Evolutionary conservation across 306 rosid species (phyloP).

Genomic region (Fragaria iinumae): DNA sequence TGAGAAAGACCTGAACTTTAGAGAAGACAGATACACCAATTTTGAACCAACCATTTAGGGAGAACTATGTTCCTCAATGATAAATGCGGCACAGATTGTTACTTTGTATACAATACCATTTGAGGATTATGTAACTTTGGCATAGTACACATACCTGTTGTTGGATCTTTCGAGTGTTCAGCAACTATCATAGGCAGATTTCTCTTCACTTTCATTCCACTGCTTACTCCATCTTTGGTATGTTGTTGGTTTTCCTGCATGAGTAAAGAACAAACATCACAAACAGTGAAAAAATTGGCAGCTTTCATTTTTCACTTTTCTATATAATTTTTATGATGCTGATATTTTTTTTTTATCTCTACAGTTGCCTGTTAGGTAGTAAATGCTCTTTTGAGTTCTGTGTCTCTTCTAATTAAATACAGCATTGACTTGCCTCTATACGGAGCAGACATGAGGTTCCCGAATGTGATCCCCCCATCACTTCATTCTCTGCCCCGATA

Average conservation of each 20-base stretch:
- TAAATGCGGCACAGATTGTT: not conserved
- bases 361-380: not conserved
- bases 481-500: conserved; percentile 8
- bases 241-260: conserved; percentile 10
- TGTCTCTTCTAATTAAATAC: not conserved
- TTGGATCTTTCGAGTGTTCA: not conserved
- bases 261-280: not conserved
- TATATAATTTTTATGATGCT: not conserved
- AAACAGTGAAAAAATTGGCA: not conserved
- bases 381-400: not conserved
- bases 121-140: not conserved
- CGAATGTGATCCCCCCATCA: not conserved
- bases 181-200: not conserved
- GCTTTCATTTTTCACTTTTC: not conserved
- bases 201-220: not conserved
- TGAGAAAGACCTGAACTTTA: not conserved
- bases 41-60: not conserved
- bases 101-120: not conserved
- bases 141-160: conserved; percentile 8
- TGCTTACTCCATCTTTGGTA: not conserved
- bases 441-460: not conserved
- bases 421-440: conserved; percentile 3
- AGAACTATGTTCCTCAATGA: not conserved
- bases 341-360: not conserved
- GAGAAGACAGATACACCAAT: not conserved